Percentiles rank a stretch among this genome's conserved stretches.
These are phyloP conservation scores for Thelonectria rubi DNA, from an alignment of 2,329 filamentous ascomycete genomes.

Conservation along the genomic window DNA sequence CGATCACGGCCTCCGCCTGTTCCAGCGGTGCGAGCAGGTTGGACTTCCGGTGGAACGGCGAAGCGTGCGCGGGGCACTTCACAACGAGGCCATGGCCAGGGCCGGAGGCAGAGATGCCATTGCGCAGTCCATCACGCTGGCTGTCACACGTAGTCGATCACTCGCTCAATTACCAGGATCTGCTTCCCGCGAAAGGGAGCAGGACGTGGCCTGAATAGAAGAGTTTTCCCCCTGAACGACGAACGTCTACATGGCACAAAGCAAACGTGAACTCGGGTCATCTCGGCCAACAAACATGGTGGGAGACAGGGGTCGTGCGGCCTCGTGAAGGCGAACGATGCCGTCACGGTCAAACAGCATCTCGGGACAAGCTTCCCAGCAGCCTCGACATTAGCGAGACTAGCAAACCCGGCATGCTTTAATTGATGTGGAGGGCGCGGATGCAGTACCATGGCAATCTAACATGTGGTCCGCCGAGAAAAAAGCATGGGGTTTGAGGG, in stretches of 20 bases:
- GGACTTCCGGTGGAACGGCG: constrained; percentile 56
- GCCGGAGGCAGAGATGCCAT: constrained; percentile 42
- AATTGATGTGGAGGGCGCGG: constrained; percentile 38
- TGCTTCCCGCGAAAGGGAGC: constrained; percentile 13
- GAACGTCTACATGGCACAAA: constrained; percentile 2
- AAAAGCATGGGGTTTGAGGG: constrained; percentile 32
- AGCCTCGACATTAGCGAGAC: constrained; percentile 26
- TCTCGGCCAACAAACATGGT: constrained; percentile 35
- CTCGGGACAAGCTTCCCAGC: not conserved
- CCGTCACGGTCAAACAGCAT: constrained; percentile 37
- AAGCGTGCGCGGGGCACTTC: constrained; percentile 59
- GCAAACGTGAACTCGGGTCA: constrained; percentile 41
- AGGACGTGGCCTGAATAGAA: constrained; percentile 12
- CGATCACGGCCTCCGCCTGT: constrained; percentile 57
- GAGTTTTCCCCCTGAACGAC: constrained; percentile 15
- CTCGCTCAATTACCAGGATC: constrained; percentile 14
- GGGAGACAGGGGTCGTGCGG: constrained; percentile 35
- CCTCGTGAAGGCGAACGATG: constrained; percentile 28
- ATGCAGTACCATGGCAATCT: constrained; percentile 38
- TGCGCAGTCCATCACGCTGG: constrained; percentile 40
- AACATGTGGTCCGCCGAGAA: constrained; percentile 32
- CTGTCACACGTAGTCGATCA: constrained; percentile 32
- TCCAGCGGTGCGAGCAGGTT: constrained; percentile 58
- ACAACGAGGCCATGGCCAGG: constrained; percentile 64
- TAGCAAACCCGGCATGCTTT: constrained; percentile 33